Evolutionary conservation across 2,329 filamentous ascomycete genomes (phyloP), one percentile per base, ranked within the genome.

Genomic region (Hypoxylon rubiginosum): DNA sequence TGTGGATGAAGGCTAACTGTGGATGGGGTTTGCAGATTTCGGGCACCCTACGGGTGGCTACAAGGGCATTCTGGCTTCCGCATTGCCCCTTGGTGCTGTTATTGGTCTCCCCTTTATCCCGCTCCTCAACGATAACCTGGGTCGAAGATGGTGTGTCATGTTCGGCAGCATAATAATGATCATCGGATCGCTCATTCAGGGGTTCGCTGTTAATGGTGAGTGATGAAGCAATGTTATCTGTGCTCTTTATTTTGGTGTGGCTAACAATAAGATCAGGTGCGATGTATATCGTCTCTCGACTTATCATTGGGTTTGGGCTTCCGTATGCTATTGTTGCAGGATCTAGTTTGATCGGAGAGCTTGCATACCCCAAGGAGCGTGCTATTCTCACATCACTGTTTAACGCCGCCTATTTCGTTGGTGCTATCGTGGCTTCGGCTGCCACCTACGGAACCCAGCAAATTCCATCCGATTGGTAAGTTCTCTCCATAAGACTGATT

Each of bases 221-320:
- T 72, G 10, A 9, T 19, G 3, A 21, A 28, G 15, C 15, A 13
- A 34, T 24, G 15, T 4, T 39, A 21, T 13, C n/a, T 8, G 21
- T 62, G 43, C 32, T 24, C 1, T 17, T 19, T 17, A 57, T 41
- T 6, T 10, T n/a, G 21, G 36, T 54, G n/a, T 62, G 30, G 36
- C 50, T 73, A 13, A 71, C 50, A 2, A 8, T 8, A 2, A 11
- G 45, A 8, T n/a, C 49, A 85, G 83, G 82, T 30, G 84, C 75
- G 39, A 89, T 89, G 87, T 90, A 88, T 71, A 85, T 89, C 66
- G 77, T 88, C 19, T 82, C 87, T 11, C 85, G 88, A 59, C 82
- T 88, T 62, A 78, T 90, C 26, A 83, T 90, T n/a, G 88, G 88
- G 15, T 84, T 86, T 24, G 88, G 88, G n/a, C 86, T 90, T 51